Conservation (phyloP, 106 monocot genomes). For the Allium fistulosum region DNA sequence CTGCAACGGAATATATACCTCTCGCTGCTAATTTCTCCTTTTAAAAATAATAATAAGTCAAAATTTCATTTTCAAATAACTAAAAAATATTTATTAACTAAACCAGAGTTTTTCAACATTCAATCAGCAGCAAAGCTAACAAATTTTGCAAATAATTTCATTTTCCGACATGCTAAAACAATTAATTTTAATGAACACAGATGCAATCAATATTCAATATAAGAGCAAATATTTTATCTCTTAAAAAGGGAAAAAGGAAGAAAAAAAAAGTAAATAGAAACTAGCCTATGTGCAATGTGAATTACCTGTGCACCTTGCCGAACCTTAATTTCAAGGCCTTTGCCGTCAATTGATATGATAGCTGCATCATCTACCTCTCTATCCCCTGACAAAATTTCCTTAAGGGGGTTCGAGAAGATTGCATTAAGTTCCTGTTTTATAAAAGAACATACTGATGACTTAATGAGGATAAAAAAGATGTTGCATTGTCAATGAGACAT, state of each 20-base stretch:
- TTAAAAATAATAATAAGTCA: no score
- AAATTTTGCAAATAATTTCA: no score
- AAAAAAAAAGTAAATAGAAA: background rate
- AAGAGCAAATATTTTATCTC: background rate
- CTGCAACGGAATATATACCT: no score
- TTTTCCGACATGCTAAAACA: background rate
- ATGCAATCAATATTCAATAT: background rate
- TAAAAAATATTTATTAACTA: no score
- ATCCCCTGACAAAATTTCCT: slow-evolving; percentile 62
- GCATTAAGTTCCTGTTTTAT: slow-evolving; percentile 74
- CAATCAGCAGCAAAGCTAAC: no score
- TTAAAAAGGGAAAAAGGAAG: background rate
- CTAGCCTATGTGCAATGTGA: background rate
- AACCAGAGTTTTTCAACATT: no score
- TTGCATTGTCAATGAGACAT: no score
- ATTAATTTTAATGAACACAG: background rate
- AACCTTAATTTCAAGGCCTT: slow-evolving; percentile 88
- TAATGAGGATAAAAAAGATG: background rate
- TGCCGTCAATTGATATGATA: slow-evolving; percentile 93
- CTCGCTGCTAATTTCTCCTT: no score
- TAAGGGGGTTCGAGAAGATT: slow-evolving; percentile 85
- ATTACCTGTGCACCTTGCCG: slow-evolving; percentile 93
- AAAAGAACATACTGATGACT: background rate
- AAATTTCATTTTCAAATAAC: no score
- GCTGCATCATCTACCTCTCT: slow-evolving; percentile 92